Conservation (phyloP, 23 red algal genomes). For the Gracilariopsis chorda region DNA sequence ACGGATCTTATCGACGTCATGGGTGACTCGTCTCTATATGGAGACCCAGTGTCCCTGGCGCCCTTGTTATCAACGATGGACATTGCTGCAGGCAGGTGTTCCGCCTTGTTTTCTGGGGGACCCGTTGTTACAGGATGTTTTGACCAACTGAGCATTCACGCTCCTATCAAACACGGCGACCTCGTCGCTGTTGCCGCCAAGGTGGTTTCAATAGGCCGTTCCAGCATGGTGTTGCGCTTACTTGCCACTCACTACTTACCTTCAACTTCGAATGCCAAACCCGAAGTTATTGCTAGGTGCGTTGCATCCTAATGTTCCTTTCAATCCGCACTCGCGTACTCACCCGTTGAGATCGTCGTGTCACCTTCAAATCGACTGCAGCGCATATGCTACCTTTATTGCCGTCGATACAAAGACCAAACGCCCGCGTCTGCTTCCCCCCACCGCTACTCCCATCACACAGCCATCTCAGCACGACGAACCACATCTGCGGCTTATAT, state of each 20-base stretch:
- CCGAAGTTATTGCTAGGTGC: neutral
- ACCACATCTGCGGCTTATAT: neutral
- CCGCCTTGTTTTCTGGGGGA: conserved; percentile 26
- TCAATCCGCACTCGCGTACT: neutral
- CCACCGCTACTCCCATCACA: neutral
- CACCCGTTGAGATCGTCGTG: too few species aligned
- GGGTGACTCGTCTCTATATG: neutral
- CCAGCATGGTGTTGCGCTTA: conserved; percentile 2
- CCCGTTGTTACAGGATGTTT: conserved; percentile 41
- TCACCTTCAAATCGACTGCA: too few species aligned
- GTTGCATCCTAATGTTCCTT: neutral
- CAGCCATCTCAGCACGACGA: neutral
- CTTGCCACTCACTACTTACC: neutral
- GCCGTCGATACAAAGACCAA: neutral
- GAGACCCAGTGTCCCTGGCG: neutral
- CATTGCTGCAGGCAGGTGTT: conserved; percentile 16
- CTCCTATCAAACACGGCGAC: neutral
- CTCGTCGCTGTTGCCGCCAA: neutral
- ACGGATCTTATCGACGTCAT: conserved; percentile 13
- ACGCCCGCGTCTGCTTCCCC: neutral
- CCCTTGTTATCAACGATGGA: conserved; percentile 23
- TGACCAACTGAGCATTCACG: neutral
- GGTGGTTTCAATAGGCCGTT: neutral
- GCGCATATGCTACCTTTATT: conserved; percentile 18
- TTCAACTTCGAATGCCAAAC: neutral